Percentiles rank a stretch among this genome's conserved stretches.
phyloP scores from a whole-genome alignment of 768 basidiomycete species.

The Xanthoconium stramineum region DNA sequence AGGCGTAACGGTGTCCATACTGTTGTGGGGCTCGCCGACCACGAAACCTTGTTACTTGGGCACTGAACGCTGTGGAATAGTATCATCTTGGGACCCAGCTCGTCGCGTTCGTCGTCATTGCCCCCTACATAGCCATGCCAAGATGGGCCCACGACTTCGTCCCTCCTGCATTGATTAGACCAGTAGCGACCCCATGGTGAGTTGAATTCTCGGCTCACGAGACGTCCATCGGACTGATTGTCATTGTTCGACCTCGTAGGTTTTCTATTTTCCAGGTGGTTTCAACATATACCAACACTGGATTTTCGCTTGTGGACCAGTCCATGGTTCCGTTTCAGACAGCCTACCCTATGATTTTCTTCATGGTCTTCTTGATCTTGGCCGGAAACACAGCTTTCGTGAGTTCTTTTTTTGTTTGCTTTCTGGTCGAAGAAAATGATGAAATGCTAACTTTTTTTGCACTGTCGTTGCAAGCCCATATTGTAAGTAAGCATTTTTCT shows the following conservation, averaged over 20 bases:
- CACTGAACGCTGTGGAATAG: conserved; percentile 37
- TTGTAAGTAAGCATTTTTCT: conserved; percentile 55
- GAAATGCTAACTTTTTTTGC: neutral
- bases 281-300: conserved; percentile 87
- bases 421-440: neutral
- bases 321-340: conserved; percentile 91
- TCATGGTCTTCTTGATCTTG: conserved; percentile 71
- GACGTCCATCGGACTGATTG: neutral
- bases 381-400: conserved; percentile 95
- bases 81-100: conserved; percentile 77
- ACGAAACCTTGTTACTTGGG: neutral
- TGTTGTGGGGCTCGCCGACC: neutral
- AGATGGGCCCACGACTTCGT: conserved; percentile 61
- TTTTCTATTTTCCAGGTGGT: conserved; percentile 82
- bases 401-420: conserved; percentile 40
- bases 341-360: conserved; percentile 77
- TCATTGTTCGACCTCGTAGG: conserved; percentile 39
- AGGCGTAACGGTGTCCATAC: neutral
- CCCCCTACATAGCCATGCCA: conserved; percentile 68
- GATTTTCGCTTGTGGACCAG: conserved; percentile 80
- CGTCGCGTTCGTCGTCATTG: conserved; percentile 66
- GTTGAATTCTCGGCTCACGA: conserved; percentile 3
- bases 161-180: conserved; percentile 53
- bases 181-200: conserved; percentile 65
- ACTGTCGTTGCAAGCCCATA: conserved; percentile 70